A percentile compares a stretch with the other conserved stretches of the same genome.
Conservation (phyloP, 2,329 filamentous ascomycete genomes). For the Fusarium sororula region DNA sequence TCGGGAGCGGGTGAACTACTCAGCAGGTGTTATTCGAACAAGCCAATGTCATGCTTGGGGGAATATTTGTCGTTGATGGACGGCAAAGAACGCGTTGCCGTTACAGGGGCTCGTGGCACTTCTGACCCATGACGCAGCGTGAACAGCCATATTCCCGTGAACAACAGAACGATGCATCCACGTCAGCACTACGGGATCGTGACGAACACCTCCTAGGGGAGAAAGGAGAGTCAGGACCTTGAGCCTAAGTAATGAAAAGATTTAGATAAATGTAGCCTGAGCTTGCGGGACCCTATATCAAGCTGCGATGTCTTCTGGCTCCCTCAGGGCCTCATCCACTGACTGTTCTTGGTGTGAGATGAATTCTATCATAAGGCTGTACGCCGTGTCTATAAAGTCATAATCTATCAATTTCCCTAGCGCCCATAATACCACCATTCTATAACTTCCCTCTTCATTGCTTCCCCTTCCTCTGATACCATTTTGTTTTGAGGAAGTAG, state of each 20-base stretch:
- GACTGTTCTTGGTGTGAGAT: not conserved
- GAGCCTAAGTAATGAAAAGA: no score
- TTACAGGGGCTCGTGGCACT: no score
- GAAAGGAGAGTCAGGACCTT: no score
- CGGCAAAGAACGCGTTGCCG: fast-evolving
- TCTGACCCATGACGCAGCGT: not conserved
- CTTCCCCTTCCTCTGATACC: not conserved
- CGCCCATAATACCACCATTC: fast-evolving
- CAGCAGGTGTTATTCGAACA: fast-evolving
- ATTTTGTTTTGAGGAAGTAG: conserved; percentile 27
- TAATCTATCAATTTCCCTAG: not conserved
- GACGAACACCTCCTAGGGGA: no score
- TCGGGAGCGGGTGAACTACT: not conserved
- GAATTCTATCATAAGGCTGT: not conserved
- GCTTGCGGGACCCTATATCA: no score
- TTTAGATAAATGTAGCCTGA: no score
- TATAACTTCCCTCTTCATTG: not conserved
- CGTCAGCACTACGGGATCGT: fast-evolving
- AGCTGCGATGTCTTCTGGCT: no score
- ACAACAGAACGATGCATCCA: not conserved
- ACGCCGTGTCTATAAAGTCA: not conserved
- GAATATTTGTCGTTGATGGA: no score
- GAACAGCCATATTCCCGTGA: not conserved
- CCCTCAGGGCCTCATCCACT: no score
- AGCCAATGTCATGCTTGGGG: not conserved